Evolutionary conservation across 2,329 filamentous ascomycete genomes (phyloP).

Genomic region (Cercospora nicotianae): DNA sequence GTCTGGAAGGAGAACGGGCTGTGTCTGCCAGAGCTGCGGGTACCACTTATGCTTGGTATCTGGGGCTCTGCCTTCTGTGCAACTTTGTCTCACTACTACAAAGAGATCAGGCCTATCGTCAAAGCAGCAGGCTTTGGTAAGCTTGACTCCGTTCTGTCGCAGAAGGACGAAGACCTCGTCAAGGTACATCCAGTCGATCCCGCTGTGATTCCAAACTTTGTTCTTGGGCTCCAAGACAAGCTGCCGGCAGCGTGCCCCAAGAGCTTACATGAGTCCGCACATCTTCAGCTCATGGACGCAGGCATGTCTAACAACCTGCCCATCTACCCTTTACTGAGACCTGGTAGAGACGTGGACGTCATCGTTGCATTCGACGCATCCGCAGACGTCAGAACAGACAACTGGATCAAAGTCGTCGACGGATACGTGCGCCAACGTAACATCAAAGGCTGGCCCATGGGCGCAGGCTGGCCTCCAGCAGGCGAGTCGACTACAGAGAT

Average conservation of each 20-base stretch:
- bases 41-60: constrained; percentile 86
- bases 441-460: constrained; percentile 91
- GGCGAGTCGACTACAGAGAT: constrained; percentile 57
- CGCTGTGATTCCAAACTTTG: constrained; percentile 85
- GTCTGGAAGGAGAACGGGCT: constrained; percentile 63
- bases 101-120: constrained; percentile 82
- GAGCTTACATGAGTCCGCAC: constrained; percentile 67
- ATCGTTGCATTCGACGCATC: constrained; percentile 92
- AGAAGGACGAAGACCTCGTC: constrained; percentile 77
- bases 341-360: constrained; percentile 84
- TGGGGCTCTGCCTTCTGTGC: constrained; percentile 97
- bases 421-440: constrained; percentile 88
- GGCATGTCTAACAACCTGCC: constrained; percentile 99
- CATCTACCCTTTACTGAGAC: constrained; percentile 88
- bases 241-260: constrained; percentile 76
- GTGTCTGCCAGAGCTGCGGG: constrained; percentile 77
- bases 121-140: constrained; percentile 69
- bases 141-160: constrained; percentile 79
- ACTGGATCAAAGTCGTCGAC: constrained; percentile 93
- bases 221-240: constrained; percentile 73
- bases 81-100: constrained; percentile 93
- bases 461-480: constrained; percentile 83
- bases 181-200: constrained; percentile 96
- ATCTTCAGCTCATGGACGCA: constrained; percentile 78
- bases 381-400: constrained; percentile 88